These are phyloP conservation scores for Dipteronia dyeriana DNA, from an alignment of 345 rosid species.

Conservation along the genomic window DNA sequence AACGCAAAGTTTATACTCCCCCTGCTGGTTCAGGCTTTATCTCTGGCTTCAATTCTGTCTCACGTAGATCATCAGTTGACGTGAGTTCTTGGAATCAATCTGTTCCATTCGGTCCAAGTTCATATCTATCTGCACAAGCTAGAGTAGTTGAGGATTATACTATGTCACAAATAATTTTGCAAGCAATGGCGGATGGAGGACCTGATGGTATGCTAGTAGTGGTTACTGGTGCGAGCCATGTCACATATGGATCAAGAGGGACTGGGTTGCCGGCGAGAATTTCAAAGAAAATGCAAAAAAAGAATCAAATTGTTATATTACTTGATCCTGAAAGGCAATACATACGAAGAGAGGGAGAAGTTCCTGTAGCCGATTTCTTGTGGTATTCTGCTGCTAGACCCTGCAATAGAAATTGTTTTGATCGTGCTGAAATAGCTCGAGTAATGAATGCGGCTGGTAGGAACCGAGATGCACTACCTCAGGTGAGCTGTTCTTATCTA, in stretches of 20 bases:
- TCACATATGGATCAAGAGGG: slow-evolving; percentile 76
- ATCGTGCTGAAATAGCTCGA: slow-evolving; percentile 92
- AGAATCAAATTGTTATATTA: slow-evolving; percentile 75
- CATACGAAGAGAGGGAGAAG: slow-evolving; percentile 84
- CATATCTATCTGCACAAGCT: slow-evolving; percentile 83
- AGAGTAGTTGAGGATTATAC: slow-evolving; percentile 84
- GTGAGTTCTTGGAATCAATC: slow-evolving; percentile 49
- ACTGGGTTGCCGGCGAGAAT: slow-evolving; percentile 89
- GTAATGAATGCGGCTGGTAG: slow-evolving; percentile 97
- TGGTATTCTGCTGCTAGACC: slow-evolving; percentile 98
- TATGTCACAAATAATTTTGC: slow-evolving; percentile 72
- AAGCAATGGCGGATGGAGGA: slow-evolving; percentile 62
- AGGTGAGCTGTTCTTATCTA: slow-evolving; percentile 42
- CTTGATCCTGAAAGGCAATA: slow-evolving; percentile 91
- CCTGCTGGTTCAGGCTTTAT: slow-evolving; percentile 91
- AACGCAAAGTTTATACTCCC: slow-evolving; percentile 70
- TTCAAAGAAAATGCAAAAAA: slow-evolving; percentile 79
- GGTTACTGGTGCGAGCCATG: slow-evolving; percentile 82
- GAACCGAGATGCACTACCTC: slow-evolving; percentile 82
- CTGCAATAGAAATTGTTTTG: slow-evolving; percentile 89
- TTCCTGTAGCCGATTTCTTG: slow-evolving; percentile 84
- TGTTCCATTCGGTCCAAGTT: slow-evolving; percentile 82
- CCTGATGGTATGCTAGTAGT: slow-evolving; percentile 69
- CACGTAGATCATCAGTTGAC: slow-evolving; percentile 57
- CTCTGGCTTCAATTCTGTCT: slow-evolving; percentile 77